Evolutionary conservation across 1,139 yeast genomes (phyloP), one percentile per base, ranked within the genome.

Genomic region (Geotrichum bryndzae): DNA sequence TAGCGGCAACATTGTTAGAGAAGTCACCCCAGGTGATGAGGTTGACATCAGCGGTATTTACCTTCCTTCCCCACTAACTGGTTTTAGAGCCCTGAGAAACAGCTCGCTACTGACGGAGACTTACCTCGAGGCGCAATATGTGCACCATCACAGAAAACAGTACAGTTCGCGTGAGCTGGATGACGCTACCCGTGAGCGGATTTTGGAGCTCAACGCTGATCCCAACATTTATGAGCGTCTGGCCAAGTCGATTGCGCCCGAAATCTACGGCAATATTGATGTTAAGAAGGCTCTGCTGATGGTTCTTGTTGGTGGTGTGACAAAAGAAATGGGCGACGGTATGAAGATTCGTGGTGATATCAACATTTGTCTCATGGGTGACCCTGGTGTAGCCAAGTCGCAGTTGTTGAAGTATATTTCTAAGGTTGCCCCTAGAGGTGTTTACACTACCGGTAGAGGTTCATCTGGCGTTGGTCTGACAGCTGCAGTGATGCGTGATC

Each of bases 321-420:
- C 96, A 61, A 95, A 95, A 74, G 90, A 86, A 72, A 85, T 92
- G 69, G 96, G 96, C 54, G 99, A 95, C 76, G 99, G 99, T 66
- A 85, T 95, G 87, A 86, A 88, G 71, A 94, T 95, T 72, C 86
- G 99, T 79, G 99, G 99, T 72, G 99, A 95, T 73, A 90, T 95
- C 68, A 95, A 95, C 73, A 85, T 95, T 60, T 89, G 98, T 78
- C 82, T 95, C 62, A 94, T 95, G 98, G 99, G 99, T 69, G 99
- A 95, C 72, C 99, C 99, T 51, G 99, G 99, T 81, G 99, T 95
- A 62, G 99, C 99, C 70, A 95, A 95, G 76, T 94, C 99, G 1
- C 99, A 95, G 80, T 80, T 95, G 70, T 80, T 95, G 66, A 94
- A 94, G 74, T 90, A 96, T 46, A 90, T 95, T 66, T 83, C 92